These are phyloP conservation scores for Podila epicladia DNA, from an alignment of 192 early-diverging fungal genomes.

Conservation along the genomic window DNA sequence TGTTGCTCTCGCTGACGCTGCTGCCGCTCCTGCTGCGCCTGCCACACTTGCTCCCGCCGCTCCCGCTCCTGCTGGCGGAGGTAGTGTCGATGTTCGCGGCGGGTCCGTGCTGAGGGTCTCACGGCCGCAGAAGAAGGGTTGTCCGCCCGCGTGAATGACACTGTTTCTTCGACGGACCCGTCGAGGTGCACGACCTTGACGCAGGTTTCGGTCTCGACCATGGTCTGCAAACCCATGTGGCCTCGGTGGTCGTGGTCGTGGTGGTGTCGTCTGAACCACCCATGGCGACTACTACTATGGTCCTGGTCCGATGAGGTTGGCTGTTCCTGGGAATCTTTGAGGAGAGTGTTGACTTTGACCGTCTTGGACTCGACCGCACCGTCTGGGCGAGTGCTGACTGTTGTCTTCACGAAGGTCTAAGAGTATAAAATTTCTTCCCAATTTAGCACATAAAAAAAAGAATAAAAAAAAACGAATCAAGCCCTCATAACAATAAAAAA, in stretches of 20 bases:
- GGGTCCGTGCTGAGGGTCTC: not conserved
- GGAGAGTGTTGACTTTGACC: constrained; percentile 3
- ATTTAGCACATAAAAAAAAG: not conserved
- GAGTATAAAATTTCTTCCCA: too few species aligned
- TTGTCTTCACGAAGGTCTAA: constrained; percentile 21
- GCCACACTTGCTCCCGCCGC: not conserved
- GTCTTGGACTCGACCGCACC: constrained; percentile 25
- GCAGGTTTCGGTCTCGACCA: constrained; percentile 10
- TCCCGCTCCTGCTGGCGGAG: constrained; percentile 2
- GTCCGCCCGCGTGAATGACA: not conserved
- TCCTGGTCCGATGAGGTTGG: not conserved
- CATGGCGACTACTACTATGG: not conserved
- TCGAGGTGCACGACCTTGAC: constrained; percentile 11
- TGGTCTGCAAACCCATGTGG: too few species aligned
- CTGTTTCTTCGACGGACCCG: constrained; percentile 25
- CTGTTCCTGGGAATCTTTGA: too few species aligned
- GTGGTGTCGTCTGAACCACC: not conserved
- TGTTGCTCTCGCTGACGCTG: not conserved
- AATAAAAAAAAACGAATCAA: too few species aligned
- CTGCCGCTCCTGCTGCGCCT: not conserved
- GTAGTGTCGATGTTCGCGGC: constrained; percentile 5
- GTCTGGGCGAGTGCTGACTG: constrained; percentile 20
- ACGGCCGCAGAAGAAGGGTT: not conserved
- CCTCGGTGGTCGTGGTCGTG: not conserved
- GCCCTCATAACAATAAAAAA: not conserved